These are phyloP conservation scores for Eucalyptus melliodora DNA, from an alignment of 345 rosid genomes.

Conservation along the genomic window DNA sequence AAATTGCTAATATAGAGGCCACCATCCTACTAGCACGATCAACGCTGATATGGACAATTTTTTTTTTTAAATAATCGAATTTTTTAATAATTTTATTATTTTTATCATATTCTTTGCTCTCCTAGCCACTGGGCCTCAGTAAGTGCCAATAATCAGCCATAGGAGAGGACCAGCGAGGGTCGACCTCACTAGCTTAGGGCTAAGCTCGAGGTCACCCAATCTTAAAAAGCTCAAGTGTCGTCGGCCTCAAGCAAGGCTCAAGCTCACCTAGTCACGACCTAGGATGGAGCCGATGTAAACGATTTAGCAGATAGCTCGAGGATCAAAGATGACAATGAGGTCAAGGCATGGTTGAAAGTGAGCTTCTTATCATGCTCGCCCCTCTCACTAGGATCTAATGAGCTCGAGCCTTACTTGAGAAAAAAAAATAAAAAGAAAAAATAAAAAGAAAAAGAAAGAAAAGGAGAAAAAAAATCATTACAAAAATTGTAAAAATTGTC, in stretches of 20 bases:
- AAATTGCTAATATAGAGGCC: background rate
- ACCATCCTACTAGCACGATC: background rate
- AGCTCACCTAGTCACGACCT: background rate
- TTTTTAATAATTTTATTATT: no score
- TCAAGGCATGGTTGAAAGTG: background rate
- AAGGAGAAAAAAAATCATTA: no score
- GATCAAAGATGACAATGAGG: background rate
- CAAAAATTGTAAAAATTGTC: no score
- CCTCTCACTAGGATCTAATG: no score
- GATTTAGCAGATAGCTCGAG: no score
- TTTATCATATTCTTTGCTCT: no score
- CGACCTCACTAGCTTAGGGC: background rate
- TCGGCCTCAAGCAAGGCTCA: background rate
- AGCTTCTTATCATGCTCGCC: background rate
- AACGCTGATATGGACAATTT: background rate
- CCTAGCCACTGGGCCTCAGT: rapidly evolving
- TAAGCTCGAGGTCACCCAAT: rapidly evolving
- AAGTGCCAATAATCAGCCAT: background rate
- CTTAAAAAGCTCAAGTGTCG: no score
- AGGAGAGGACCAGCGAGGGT: no score
- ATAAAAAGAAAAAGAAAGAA: no score
- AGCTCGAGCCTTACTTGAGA: background rate
- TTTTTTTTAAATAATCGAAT: no score
- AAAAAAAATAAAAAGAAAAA: no score
- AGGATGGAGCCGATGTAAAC: background rate